These are phyloP conservation scores for Pyricularia sp. DNA, from an alignment of 2,329 filamentous ascomycete species.

Conservation along the genomic window DNA sequence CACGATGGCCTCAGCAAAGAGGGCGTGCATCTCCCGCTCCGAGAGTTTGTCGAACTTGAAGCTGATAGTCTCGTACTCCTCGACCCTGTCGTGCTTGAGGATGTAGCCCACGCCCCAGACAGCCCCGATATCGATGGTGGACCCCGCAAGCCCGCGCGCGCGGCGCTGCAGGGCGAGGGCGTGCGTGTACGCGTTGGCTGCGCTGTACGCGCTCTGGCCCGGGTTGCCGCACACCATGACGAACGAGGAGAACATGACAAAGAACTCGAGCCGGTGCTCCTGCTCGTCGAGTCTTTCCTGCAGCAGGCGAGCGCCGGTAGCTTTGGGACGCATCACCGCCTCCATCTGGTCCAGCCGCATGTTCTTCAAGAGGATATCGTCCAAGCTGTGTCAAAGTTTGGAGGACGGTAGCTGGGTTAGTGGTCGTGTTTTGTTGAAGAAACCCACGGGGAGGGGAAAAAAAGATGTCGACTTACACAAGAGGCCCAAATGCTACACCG, in stretches of 20 bases:
- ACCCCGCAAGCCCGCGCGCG: slow-evolving; percentile 5
- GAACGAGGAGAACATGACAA: slow-evolving; percentile 18
- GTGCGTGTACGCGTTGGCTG: slow-evolving; percentile 23
- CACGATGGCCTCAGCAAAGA: slow-evolving; percentile 4
- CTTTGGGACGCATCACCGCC: slow-evolving; percentile 12
- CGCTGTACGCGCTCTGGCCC: slow-evolving; percentile 28
- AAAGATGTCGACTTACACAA: no score
- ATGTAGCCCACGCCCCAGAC: slow-evolving; percentile 30
- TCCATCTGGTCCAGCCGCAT: slow-evolving; percentile 7
- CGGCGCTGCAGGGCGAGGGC: slow-evolving; percentile 20
- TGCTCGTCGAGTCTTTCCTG: slow-evolving; percentile 12
- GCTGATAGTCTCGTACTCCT: not conserved
- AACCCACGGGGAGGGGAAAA: no score
- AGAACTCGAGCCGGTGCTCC: slow-evolving; percentile 13
- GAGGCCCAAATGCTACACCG: no score
- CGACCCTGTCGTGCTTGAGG: slow-evolving; percentile 7
- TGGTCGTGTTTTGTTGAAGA: no score
- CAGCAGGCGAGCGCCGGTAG: slow-evolving; percentile 12
- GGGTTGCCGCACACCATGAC: slow-evolving; percentile 13
- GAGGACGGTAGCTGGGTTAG: no score
- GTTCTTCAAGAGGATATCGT: no score
- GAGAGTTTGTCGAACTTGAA: not conserved
- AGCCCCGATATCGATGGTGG: slow-evolving; percentile 23
- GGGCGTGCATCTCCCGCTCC: not conserved
- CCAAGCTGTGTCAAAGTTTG: no score